Evolutionary conservation across 2,329 filamentous ascomycete species (phyloP).

Genomic region (Botrytis aclada): DNA sequence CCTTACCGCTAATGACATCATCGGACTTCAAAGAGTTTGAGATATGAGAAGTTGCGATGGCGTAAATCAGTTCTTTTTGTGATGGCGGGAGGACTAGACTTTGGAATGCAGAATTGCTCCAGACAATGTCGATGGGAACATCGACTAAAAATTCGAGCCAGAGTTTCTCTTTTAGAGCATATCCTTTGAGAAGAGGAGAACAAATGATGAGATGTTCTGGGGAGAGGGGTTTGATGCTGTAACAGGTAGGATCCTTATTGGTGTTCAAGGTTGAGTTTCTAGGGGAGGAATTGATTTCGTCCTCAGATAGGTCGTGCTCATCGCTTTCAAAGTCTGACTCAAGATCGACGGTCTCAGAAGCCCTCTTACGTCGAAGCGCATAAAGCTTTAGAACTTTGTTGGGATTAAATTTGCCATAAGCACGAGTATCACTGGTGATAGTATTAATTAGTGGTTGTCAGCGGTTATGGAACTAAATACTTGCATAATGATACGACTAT

Average conservation of each 20-base stretch:
- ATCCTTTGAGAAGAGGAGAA: neutral
- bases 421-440: neutral
- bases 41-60: slow-evolving; percentile 49
- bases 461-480: neutral
- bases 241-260: neutral
- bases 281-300: neutral
- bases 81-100: slow-evolving; percentile 49
- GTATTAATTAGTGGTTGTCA: neutral
- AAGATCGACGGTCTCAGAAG: neutral
- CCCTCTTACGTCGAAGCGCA: neutral
- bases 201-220: neutral
- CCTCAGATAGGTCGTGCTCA: neutral
- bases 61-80: slow-evolving; percentile 51
- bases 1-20: slow-evolving; percentile 52
- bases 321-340: neutral
- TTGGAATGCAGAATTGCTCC: slow-evolving; percentile 48
- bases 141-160: slow-evolving; percentile 37
- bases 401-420: neutral
- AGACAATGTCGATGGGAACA: slow-evolving; percentile 44
- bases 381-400: neutral
- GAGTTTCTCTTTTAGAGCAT: neutral
- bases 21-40: slow-evolving; percentile 44
- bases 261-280: neutral
- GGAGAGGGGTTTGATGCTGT: neutral
- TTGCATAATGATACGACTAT: slow-evolving; percentile 29